phyloP scores from a whole-genome alignment of 2,329 filamentous ascomycete genomes.

The Talaromyces rugulosus region DNA sequence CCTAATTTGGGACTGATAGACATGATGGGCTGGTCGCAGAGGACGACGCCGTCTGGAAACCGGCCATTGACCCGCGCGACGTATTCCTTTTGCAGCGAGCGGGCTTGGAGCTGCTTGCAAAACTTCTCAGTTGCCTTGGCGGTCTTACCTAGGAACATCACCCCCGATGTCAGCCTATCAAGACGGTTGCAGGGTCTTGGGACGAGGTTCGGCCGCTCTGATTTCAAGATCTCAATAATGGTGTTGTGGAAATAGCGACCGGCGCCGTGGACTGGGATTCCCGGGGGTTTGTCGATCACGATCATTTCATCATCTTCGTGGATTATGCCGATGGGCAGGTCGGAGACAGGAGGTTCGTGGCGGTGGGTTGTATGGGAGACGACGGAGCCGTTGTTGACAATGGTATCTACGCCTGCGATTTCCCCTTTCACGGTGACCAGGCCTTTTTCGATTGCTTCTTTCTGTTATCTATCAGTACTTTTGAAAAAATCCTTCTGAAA shows the following conservation, averaged over 20 bases:
- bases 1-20: conserved; percentile 93
- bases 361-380: conserved; percentile 92
- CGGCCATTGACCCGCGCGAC: conserved; percentile 84
- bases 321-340: conserved; percentile 72
- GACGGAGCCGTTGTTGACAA: conserved; percentile 82
- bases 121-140: conserved; percentile 73
- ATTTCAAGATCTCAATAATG: conserved; percentile 86
- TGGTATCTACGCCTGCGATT: conserved; percentile 61
- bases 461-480: conserved; percentile 33
- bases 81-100: conserved; percentile 93
- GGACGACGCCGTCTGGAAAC: conserved; percentile 85
- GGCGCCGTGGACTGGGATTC: conserved; percentile 90
- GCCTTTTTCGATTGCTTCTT: conserved; percentile 73
- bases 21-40: conserved; percentile 91
- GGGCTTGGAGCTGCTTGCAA: conserved; percentile 67
- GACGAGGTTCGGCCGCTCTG: conserved; percentile 61
- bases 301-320: conserved; percentile 92
- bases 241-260: conserved; percentile 96
- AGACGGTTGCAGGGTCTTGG: conserved; percentile 83
- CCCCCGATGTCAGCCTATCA: conserved; percentile 86
- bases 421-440: conserved; percentile 77
- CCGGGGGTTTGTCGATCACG: conserved; percentile 94
- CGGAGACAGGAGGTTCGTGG: conserved; percentile 89
- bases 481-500: neutral
- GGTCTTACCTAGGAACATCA: conserved; percentile 97